A percentile compares a stretch with the other conserved stretches of the same genome.
These are phyloP conservation scores for Fallopia convolvulus DNA, from an alignment of 148 eudicot species.

Conservation along the genomic window DNA sequence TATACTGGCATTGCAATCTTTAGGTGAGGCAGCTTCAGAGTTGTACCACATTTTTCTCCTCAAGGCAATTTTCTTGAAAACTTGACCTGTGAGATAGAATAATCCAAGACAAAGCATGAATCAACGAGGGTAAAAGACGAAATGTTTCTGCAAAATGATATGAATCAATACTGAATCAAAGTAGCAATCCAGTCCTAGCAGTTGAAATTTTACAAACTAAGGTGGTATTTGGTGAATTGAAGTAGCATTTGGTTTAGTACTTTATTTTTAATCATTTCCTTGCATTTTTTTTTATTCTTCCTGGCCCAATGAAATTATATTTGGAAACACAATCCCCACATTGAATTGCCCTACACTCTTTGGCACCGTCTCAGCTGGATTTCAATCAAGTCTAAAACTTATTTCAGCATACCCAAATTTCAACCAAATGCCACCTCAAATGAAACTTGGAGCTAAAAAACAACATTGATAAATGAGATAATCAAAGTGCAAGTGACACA, in stretches of 20 bases:
- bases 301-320: background rate
- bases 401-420: background rate
- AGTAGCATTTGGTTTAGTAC: no score
- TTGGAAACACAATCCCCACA: background rate
- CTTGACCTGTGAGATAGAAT: constrained; percentile 35
- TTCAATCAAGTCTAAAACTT: background rate
- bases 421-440: background rate
- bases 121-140: constrained; percentile 21
- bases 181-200: background rate
- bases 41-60: constrained; percentile 57
- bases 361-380: background rate
- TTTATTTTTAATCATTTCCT: no score
- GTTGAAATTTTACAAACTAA: background rate
- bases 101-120: background rate
- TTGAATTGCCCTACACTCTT: no score
- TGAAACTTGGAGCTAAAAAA: background rate
- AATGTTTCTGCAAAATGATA: constrained; percentile 57
- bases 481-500: background rate
- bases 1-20: background rate
- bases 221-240: background rate
- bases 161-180: background rate
- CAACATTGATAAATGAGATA: background rate
- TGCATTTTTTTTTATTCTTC: no score
- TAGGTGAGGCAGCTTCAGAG: background rate
- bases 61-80: constrained; percentile 86